A percentile compares a stretch with the other conserved stretches of the same genome.
phyloP scores from a whole-genome alignment of 805 yeast genomes.

The Candida morakotiae region DNA sequence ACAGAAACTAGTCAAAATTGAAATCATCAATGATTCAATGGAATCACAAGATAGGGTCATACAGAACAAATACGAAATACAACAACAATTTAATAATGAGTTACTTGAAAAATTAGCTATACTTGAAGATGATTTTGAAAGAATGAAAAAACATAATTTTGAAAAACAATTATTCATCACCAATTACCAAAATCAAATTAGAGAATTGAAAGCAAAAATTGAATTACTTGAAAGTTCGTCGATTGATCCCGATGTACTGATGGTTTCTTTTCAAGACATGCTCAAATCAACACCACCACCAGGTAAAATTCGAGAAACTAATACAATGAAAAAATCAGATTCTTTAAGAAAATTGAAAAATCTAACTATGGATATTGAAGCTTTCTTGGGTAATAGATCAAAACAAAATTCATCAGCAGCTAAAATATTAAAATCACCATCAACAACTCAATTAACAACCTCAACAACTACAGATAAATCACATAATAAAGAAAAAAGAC shows the following conservation, averaged over 20 bases:
- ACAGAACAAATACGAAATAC: slow-evolving; percentile 25
- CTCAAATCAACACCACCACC: slow-evolving; percentile 21
- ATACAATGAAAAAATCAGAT: slow-evolving; percentile 18
- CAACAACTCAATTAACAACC: slow-evolving; percentile 4
- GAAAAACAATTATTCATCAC: slow-evolving; percentile 24
- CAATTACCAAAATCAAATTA: slow-evolving; percentile 28
- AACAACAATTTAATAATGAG: slow-evolving; percentile 39
- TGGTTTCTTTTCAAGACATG: slow-evolving; percentile 11
- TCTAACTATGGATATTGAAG: slow-evolving; percentile 16
- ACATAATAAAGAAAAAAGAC: slow-evolving; percentile 2
- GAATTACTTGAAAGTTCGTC: slow-evolving; percentile 1
- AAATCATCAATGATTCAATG: slow-evolving; percentile 40
- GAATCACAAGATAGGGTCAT: slow-evolving; percentile 35
- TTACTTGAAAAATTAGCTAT: slow-evolving; percentile 39
- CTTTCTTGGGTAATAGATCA: slow-evolving; percentile 1
- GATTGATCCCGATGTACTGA: slow-evolving; percentile 5
- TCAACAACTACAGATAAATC: slow-evolving; percentile 1
- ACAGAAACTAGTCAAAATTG: slow-evolving; percentile 33
- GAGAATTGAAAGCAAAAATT: slow-evolving; percentile 11
- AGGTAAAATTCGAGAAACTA: not conserved
- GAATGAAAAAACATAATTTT: slow-evolving; percentile 19
- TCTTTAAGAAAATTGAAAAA: slow-evolving; percentile 31
- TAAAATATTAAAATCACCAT: slow-evolving; percentile 1
- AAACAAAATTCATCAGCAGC: not conserved
- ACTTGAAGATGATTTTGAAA: slow-evolving; percentile 36